phyloP scores from a whole-genome alignment of 768 basidiomycete species.

The Russula compacta region DNA sequence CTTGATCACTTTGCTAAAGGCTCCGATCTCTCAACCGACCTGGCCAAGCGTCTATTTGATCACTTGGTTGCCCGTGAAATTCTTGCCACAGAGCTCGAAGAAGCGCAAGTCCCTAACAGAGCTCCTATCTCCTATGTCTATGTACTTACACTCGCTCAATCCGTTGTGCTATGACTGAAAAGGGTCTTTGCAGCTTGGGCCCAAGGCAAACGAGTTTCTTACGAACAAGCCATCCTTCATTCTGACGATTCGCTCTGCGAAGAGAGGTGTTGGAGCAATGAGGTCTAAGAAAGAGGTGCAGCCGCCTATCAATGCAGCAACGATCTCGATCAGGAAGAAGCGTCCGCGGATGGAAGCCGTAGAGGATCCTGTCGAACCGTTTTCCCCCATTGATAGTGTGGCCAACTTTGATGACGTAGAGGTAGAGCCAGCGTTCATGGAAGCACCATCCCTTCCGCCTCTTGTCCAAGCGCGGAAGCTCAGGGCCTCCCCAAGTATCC shows the following conservation, averaged over 20 bases:
- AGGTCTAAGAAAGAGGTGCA: neutral
- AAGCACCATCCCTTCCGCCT: neutral
- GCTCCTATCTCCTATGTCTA: slow-evolving; percentile 11
- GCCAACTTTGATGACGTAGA: slow-evolving; percentile 11
- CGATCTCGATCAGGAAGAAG: slow-evolving; percentile 5
- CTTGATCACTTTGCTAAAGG: slow-evolving; percentile 10
- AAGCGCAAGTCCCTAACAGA: neutral
- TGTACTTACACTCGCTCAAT: neutral
- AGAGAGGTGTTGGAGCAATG: neutral
- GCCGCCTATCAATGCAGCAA: neutral
- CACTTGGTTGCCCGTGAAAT: slow-evolving; percentile 1
- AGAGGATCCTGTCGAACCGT: slow-evolving; percentile 11
- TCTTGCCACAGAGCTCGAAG: slow-evolving; percentile 1
- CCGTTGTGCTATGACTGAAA: neutral
- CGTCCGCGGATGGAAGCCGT: neutral
- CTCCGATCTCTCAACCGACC: neutral
- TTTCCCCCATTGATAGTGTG: neutral
- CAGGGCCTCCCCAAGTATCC: slow-evolving; percentile 1
- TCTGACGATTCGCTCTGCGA: slow-evolving; percentile 6
- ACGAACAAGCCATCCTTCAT: neutral
- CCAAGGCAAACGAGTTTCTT: slow-evolving; percentile 5
- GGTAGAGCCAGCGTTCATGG: neutral
- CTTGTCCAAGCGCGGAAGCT: neutral
- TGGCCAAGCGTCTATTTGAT: slow-evolving; percentile 12
- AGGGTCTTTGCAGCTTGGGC: slow-evolving; percentile 2